Conservation (phyloP, 2,329 filamentous ascomycete species). For the Biscogniauxia marginata region DNA sequence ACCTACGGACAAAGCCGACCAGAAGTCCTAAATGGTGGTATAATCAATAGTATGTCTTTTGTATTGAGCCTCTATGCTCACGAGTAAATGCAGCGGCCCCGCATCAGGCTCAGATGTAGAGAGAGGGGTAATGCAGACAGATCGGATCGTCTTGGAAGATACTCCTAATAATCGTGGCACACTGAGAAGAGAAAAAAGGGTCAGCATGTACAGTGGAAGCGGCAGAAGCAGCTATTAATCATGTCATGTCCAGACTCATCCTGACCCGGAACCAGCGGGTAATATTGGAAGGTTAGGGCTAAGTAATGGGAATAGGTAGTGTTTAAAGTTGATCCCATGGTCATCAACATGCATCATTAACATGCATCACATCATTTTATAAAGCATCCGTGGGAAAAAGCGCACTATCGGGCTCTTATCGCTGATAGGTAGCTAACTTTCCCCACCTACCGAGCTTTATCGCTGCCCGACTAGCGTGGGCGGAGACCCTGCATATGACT, state of each 20-base stretch:
- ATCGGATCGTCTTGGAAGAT: background rate
- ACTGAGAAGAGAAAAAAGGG: background rate
- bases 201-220: background rate
- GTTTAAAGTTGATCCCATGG: conserved; percentile 23
- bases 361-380: background rate
- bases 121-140: background rate
- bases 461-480: background rate
- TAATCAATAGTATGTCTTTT: background rate
- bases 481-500: background rate
- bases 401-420: background rate
- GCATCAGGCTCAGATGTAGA: background rate
- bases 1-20: background rate
- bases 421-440: background rate
- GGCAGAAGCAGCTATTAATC: background rate
- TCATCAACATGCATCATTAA: conserved; percentile 5
- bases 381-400: background rate
- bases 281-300: conserved; percentile 14
- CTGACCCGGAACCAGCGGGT: conserved; percentile 17
- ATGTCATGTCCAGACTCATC: conserved; percentile 7
- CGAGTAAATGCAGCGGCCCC: background rate
- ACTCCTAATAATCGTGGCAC: background rate
- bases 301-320: conserved; percentile 3
- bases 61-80: background rate
- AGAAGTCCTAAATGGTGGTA: background rate
- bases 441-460: too few species aligned